Percentiles rank a stretch among this genome's conserved stretches.
Evolutionary conservation across 768 basidiomycete genomes (phyloP).

Genomic region (Naganishia vishniacii): DNA sequence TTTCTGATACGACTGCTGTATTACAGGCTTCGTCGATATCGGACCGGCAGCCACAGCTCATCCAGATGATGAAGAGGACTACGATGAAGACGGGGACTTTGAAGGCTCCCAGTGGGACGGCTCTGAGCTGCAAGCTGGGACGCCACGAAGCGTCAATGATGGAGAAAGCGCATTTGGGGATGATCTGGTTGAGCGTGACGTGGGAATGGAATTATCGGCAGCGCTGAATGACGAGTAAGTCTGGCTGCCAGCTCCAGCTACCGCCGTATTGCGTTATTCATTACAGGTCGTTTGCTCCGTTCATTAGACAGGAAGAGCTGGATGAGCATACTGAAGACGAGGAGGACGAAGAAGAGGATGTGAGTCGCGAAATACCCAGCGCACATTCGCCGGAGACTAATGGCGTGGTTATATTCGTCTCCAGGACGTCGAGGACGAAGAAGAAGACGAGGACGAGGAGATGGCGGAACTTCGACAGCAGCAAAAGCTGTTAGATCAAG

Average conservation of each 20-base stretch:
- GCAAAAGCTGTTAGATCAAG: slow-evolving; percentile 22
- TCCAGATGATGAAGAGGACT: slow-evolving; percentile 18
- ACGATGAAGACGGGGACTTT: slow-evolving; percentile 18
- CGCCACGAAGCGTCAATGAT: slow-evolving; percentile 6
- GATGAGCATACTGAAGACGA: slow-evolving; percentile 22
- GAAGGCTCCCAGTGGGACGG: slow-evolving; percentile 15
- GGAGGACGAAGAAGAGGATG: slow-evolving; percentile 26
- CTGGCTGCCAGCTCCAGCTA: no score
- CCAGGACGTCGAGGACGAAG: slow-evolving; percentile 22
- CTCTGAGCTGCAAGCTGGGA: slow-evolving; percentile 14
- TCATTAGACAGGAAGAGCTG: slow-evolving; percentile 19
- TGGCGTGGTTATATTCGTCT: no score
- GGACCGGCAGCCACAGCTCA: slow-evolving; percentile 17
- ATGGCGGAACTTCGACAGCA: slow-evolving; percentile 17
- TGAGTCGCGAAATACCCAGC: not conserved
- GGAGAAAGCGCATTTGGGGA: slow-evolving; percentile 20
- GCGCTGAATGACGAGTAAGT: slow-evolving; percentile 18
- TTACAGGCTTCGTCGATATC: slow-evolving; percentile 18
- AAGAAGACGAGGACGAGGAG: slow-evolving; percentile 29
- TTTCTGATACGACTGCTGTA: not conserved
- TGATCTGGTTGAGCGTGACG: slow-evolving; percentile 9
- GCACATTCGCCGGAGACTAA: not conserved
- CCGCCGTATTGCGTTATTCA: no score
- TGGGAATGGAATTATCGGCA: slow-evolving; percentile 14
- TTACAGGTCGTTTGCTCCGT: no score